Base-by-base conservation (phyloP, 2,329 filamentous ascomycete genomes). In the Ploettnerulaceae sp. region DNA sequence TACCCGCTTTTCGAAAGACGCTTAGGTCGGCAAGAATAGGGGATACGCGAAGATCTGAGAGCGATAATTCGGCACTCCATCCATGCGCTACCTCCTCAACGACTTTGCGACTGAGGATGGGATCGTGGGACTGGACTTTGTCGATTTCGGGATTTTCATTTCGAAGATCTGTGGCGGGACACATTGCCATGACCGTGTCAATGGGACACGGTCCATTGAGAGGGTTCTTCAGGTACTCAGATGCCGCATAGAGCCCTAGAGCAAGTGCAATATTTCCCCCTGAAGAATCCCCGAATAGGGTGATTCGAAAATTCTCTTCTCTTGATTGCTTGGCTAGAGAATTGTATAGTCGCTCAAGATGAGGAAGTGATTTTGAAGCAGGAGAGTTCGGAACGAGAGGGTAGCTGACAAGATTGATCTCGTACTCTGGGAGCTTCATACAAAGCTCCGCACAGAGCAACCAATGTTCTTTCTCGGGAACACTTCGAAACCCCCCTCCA, bases 401-500 rank as follows among this genome's bases (percentile, higher is more conserved):
- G 29, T 51, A 55, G 25, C 48, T 52, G 17, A 55, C 46, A 22
- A 57, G 37, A 32, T 48, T 48, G 15, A 55, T 50, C 29, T 52
- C 34, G 31, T 57, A 55, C 31, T 48, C 24, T 11, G 44, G 54
- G 8, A 53, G 36, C 18, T 50, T 34, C 15, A 31, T 8, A 17
- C 28, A 37, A 11, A 57, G 43, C 31, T 53, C 48, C 11, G 52
- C 44, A 14, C 46, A 51, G n/a, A 55, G 33, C 15, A 34, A 21
- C 54, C 52, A 57, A 22, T 57, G 48, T 22, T 53, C 45, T 29
- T 57, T 53, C 15, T 40, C 26, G 1, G 51, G 36, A 4, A 24
- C 15, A 1, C 44, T 45, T 12, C 34, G 43, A 31, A 55, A 57
- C 7, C 50, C 47, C 51, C 66, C 66, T 21, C 64, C 63, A 14